phyloP scores from a whole-genome alignment of 768 basidiomycete species.

The Rhodotorula babjevae region DNA sequence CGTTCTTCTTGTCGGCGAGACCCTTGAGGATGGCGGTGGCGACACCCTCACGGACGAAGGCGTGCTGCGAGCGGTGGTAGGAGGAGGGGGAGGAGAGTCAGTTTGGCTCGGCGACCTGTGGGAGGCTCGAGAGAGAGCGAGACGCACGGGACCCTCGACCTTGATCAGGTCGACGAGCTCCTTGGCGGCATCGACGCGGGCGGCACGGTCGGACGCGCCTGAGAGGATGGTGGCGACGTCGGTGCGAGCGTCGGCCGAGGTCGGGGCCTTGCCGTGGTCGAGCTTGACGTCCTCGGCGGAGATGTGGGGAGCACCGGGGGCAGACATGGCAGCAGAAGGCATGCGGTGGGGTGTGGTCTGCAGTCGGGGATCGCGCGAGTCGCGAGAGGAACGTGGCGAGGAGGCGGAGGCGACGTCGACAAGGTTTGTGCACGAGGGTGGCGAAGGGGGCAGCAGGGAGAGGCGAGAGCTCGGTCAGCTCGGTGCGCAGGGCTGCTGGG shows the following conservation, averaged over 20 bases:
- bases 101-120: background rate
- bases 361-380: background rate
- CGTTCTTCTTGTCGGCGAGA: slow-evolving; percentile 77
- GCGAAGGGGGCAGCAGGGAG: no score
- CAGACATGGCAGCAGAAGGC: slow-evolving; percentile 23
- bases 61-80: slow-evolving; percentile 27
- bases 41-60: slow-evolving; percentile 41
- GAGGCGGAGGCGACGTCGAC: no score
- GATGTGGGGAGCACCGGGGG: slow-evolving; percentile 30
- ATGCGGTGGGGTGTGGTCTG: background rate
- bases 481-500: no score
- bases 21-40: slow-evolving; percentile 43
- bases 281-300: slow-evolving; percentile 31
- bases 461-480: background rate
- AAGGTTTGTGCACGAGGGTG: background rate
- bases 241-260: slow-evolving; percentile 36
- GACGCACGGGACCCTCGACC: slow-evolving; percentile 19
- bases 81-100: background rate
- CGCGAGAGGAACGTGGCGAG: background rate
- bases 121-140: background rate
- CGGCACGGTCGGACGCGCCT: slow-evolving; percentile 27
- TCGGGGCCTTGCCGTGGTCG: slow-evolving; percentile 15
- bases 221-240: slow-evolving; percentile 42
- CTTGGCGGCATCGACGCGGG: slow-evolving; percentile 37
- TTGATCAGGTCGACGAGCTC: slow-evolving; percentile 43